Conservation (phyloP, 768 basidiomycete genomes). For the Russula griseocarnosa region DNA sequence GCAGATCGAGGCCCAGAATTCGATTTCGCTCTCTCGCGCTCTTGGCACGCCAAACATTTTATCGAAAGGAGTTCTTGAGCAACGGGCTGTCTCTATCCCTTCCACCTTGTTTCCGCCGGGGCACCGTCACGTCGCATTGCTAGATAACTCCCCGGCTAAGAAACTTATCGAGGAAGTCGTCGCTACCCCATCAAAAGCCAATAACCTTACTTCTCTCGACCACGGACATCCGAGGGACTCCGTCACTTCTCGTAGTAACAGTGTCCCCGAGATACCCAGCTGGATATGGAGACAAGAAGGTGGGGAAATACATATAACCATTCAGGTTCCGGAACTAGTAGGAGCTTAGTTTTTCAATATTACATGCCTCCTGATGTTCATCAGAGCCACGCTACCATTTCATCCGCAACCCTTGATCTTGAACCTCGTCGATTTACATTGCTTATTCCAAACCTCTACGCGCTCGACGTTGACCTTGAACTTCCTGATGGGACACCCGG, state of each 20-base stretch:
- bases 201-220: conserved; percentile 33
- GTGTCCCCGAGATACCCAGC: conserved; percentile 33
- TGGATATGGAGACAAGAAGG: conserved; percentile 55
- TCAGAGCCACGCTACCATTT: conserved; percentile 47
- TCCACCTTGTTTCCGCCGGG: conserved; percentile 37
- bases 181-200: conserved; percentile 32
- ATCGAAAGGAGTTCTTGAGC: conserved; percentile 63
- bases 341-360: conserved; percentile 32
- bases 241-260: background rate
- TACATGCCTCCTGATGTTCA: background rate
- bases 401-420: conserved; percentile 56
- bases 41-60: conserved; percentile 73
- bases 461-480: conserved; percentile 57
- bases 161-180: conserved; percentile 49
- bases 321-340: conserved; percentile 57
- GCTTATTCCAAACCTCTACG: conserved; percentile 44
- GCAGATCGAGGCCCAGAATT: conserved; percentile 58
- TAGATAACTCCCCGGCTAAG: conserved; percentile 30
- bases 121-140: conserved; percentile 27
- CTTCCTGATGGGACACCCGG: conserved; percentile 53
- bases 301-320: conserved; percentile 44
- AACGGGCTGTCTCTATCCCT: conserved; percentile 57
- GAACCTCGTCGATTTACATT: conserved; percentile 58
- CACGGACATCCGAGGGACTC: background rate
- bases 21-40: conserved; percentile 58